Percentiles rank a stretch among this genome's conserved stretches.
phyloP scores from a whole-genome alignment of 345 rosid species.

The Eucalyptus sp. region DNA sequence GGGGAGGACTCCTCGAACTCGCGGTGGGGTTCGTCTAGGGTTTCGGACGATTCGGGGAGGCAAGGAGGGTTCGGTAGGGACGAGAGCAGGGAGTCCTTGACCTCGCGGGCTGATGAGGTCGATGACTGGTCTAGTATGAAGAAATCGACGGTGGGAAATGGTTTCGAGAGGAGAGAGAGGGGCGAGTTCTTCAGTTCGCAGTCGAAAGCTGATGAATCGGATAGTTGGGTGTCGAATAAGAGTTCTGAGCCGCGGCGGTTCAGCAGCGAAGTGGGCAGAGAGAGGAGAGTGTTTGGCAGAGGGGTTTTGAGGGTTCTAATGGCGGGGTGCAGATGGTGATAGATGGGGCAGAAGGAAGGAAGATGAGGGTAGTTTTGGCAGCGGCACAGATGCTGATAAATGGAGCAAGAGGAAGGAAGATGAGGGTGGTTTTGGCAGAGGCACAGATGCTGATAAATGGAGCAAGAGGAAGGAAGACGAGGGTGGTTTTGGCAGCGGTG shows the following conservation, averaged over 20 bases:
- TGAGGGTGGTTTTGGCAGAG: constrained; percentile 9
- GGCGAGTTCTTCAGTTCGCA: constrained; percentile 57
- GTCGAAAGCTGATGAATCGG: constrained; percentile 86
- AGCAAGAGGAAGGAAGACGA: constrained; percentile 65
- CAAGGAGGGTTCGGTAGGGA: constrained; percentile 17
- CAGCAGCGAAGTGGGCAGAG: constrained; percentile 20
- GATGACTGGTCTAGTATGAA: constrained; percentile 80
- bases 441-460: constrained; percentile 59
- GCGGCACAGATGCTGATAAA: constrained; percentile 41
- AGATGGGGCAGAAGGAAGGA: constrained; percentile 76
- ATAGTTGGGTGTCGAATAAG: constrained; percentile 69
- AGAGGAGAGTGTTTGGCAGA: constrained; percentile 56
- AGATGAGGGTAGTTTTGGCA: constrained; percentile 17
- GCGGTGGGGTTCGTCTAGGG: constrained; percentile 3
- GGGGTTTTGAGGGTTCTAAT: constrained; percentile 22
- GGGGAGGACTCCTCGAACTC: constrained; percentile 10
- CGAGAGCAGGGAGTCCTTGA: constrained; percentile 29
- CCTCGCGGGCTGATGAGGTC: constrained; percentile 86
- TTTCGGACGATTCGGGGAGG: neutral
- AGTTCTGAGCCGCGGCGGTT: constrained; percentile 3
- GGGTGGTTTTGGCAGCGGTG: constrained; percentile 6
- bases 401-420: constrained; percentile 53
- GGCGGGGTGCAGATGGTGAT: constrained; percentile 41
- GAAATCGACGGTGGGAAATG: constrained; percentile 34
- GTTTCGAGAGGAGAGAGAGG: constrained; percentile 54